Conservation (phyloP, 1,284 basidiomycete genomes). For the Stereum hirsutum region DNA sequence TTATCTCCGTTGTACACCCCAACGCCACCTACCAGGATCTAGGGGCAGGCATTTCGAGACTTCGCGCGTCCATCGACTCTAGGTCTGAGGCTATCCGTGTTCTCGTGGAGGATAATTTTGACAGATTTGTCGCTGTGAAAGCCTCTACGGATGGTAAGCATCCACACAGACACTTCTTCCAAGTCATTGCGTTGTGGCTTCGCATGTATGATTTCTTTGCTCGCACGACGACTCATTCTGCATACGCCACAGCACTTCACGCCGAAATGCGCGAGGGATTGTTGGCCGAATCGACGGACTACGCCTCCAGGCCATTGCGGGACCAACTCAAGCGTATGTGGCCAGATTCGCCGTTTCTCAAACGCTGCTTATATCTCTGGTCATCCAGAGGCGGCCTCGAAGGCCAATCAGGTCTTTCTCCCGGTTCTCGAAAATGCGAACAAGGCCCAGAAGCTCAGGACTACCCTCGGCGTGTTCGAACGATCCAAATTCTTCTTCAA, state of each 20-base stretch:
- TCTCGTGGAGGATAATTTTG: slow-evolving; percentile 97
- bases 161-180: not conserved
- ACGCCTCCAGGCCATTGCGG: slow-evolving; percentile 75
- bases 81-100: slow-evolving; percentile 90
- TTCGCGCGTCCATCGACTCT: slow-evolving; percentile 75
- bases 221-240: not conserved
- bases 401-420: slow-evolving; percentile 93
- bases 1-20: slow-evolving; percentile 88
- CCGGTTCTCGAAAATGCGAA: slow-evolving; percentile 95
- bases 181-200: not conserved
- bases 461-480: slow-evolving; percentile 93
- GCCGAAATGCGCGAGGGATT: slow-evolving; percentile 91
- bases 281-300: slow-evolving; percentile 69
- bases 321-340: slow-evolving; percentile 76
- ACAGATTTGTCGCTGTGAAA: slow-evolving; percentile 96
- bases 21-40: slow-evolving; percentile 95
- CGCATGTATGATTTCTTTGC: not conserved
- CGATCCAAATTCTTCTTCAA: slow-evolving; percentile 99
- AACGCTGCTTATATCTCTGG: not conserved
- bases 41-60: slow-evolving; percentile 60
- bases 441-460: slow-evolving; percentile 89
- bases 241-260: slow-evolving; percentile 57
- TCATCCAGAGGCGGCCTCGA: slow-evolving; percentile 67
- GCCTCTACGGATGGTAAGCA: slow-evolving; percentile 85
- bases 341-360: not conserved